Evolutionary conservation across 805 yeast genomes (phyloP), one percentile per base, ranked within the genome.

Genomic region (Suhomyces faveliae): DNA sequence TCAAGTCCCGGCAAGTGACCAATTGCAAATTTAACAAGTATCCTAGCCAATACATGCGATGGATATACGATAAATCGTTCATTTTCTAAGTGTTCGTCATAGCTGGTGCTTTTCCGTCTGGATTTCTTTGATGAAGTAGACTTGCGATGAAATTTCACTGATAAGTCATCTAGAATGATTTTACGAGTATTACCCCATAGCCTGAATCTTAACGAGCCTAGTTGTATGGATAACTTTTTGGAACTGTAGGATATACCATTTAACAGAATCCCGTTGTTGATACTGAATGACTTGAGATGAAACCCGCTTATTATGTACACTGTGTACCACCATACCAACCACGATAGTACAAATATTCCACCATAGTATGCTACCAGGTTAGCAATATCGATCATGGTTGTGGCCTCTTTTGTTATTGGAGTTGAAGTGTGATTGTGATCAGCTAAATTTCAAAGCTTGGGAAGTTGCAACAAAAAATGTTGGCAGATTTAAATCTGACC

Each of bases 231-330:
- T n/a, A 46, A n/a, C 22, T 40, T 43, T 22, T 46, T 49, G 19
- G 54, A 47, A 9, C 44, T 44, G 45, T 65, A 44, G 4, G 58
- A 42, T 20, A 73, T 53, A 3, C 64, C 56, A 50, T 70, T 68
- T 52, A 71, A 55, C 67, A 59, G 67, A 2, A 73, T 45, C 9
- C 77, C 77, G 51, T 71, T 71, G 52, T 66, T 69, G 33, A 72
- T 58, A 13, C 69, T 49, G 4, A 73, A 38, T 13, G 67, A 60
- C 25, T 60, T 56, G 30, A 73, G 50, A 47, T 68, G 66, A 42
- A 71, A 46, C 21, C 77, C 77, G 8, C 62, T 51, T 6, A 66
- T 11, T 7, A 47, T 22, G 50, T 66, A 68, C n/a, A 67, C 47
- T 15, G 66, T 22, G 25, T 55, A 53, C 77, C 77, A 72, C 12